phyloP scores from a whole-genome alignment of 2,329 filamentous ascomycete genomes.

The Aureobasidium musti region DNA sequence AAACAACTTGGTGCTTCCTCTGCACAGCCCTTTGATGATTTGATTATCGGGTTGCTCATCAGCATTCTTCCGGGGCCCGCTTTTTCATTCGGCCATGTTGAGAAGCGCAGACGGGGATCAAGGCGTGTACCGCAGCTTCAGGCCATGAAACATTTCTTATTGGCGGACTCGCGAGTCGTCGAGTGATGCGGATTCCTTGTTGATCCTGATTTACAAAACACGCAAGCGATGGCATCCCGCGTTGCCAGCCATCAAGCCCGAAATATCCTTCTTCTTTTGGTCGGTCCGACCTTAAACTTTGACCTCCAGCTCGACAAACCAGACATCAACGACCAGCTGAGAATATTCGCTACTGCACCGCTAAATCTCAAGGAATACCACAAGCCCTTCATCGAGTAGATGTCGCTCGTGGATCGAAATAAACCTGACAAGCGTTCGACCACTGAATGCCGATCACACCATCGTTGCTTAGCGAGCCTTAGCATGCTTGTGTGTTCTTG shows the following conservation, averaged over 20 bases:
- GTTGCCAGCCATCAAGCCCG: not conserved
- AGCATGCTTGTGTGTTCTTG: conserved; percentile 16
- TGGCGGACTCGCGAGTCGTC: not conserved
- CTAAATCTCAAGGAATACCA: not conserved
- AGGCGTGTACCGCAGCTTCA: not conserved
- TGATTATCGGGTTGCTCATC: conserved; percentile 3
- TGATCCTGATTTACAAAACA: conserved; percentile 24
- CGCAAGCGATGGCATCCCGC: not conserved
- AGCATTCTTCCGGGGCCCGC: conserved; percentile 12
- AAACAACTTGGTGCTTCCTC: conserved; percentile 9
- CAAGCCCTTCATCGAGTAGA: too few relatives aligned
- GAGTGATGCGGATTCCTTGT: conserved; percentile 6
- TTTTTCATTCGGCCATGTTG: conserved; percentile 6
- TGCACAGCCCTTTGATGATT: conserved; percentile 23
- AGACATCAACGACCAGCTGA: not conserved
- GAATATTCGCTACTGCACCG: not conserved
- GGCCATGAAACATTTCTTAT: conserved; percentile 2
- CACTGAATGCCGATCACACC: not conserved
- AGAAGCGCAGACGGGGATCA: conserved; percentile 4
- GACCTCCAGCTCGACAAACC: not conserved
- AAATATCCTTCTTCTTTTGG: not conserved
- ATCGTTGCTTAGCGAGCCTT: conserved; percentile 17
- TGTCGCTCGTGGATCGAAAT: not conserved
- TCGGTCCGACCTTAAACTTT: conserved; percentile 6
- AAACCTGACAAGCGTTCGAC: not conserved